These are phyloP conservation scores for Nothomitra cinnamomea DNA, from an alignment of 2,329 filamentous ascomycete species.

Conservation along the genomic window DNA sequence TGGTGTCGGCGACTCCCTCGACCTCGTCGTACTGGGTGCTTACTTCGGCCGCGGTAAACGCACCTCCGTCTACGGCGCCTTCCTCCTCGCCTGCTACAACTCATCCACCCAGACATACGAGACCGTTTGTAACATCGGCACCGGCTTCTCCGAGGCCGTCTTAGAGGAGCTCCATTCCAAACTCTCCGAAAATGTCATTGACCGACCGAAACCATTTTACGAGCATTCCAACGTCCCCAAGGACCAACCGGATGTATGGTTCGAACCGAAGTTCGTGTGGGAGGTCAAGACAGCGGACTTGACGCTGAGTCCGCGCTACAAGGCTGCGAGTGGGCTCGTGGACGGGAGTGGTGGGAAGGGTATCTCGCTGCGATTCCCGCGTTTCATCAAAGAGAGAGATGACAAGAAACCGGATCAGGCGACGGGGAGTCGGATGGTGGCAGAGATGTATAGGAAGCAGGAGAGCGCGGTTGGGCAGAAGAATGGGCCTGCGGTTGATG, in stretches of 20 bases:
- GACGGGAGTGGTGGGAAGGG: slow-evolving; percentile 55
- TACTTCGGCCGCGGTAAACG: slow-evolving; percentile 93
- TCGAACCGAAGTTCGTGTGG: slow-evolving; percentile 89
- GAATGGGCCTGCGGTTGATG: slow-evolving; percentile 58
- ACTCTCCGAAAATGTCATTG: slow-evolving; percentile 64
- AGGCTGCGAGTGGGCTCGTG: slow-evolving; percentile 73
- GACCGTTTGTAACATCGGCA: slow-evolving; percentile 96
- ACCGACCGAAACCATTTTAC: slow-evolving; percentile 88
- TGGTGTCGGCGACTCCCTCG: slow-evolving; percentile 85
- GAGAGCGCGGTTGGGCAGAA: slow-evolving; percentile 48
- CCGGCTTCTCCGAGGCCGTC: slow-evolving; percentile 85
- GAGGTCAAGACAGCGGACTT: slow-evolving; percentile 95
- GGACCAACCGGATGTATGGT: slow-evolving; percentile 97
- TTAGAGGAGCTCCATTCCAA: slow-evolving; percentile 72
- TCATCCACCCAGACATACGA: slow-evolving; percentile 66
- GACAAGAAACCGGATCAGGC: slow-evolving; percentile 94
- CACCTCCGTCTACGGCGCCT: slow-evolving; percentile 87
- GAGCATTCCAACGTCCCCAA: slow-evolving; percentile 66
- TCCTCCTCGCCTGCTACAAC: slow-evolving; percentile 90
- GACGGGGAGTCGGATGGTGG: slow-evolving; percentile 67
- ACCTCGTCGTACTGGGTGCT: slow-evolving; percentile 86
- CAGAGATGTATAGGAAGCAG: slow-evolving; percentile 94
- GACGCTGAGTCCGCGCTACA: slow-evolving; percentile 81
- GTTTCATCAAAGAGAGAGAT: slow-evolving; percentile 81
- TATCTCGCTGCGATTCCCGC: slow-evolving; percentile 76